These are phyloP conservation scores for Schwanniomyces polymorphus DNA, from an alignment of 805 yeast genomes.

Conservation along the genomic window DNA sequence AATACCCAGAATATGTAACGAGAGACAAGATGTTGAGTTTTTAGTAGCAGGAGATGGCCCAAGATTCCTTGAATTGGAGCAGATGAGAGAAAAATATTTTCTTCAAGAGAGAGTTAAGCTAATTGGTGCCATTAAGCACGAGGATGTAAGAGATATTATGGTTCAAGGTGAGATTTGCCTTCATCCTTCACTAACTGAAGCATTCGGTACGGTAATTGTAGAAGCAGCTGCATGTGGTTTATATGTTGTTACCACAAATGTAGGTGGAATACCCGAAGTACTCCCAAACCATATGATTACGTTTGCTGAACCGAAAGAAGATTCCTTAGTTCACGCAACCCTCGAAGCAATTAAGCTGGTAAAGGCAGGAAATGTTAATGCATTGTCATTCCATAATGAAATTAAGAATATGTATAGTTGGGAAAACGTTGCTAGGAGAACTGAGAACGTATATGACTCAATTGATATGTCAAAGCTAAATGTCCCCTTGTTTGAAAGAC, in stretches of 20 bases:
- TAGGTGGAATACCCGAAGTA: conserved; percentile 98
- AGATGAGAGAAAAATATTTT: conserved; percentile 84
- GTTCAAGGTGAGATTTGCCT: conserved; percentile 89
- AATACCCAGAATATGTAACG: conserved; percentile 77
- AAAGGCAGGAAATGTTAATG: conserved; percentile 59
- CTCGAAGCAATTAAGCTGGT: conserved; percentile 66
- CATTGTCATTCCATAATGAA: conserved; percentile 74
- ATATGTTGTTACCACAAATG: conserved; percentile 89
- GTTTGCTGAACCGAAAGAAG: conserved; percentile 86
- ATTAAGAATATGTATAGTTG: conserved; percentile 86
- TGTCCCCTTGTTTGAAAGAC: conserved; percentile 56
- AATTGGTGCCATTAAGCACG: conserved; percentile 87
- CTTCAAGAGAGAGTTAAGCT: conserved; percentile 85
- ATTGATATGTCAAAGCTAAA: conserved; percentile 40
- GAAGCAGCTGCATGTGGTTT: conserved; percentile 98
- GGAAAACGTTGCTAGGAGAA: conserved; percentile 83
- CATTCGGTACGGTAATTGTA: conserved; percentile 94
- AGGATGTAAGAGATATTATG: conserved; percentile 90
- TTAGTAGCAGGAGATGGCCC: conserved; percentile 98
- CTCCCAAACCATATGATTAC: conserved; percentile 91
- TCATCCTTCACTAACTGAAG: conserved; percentile 94
- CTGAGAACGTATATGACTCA: conserved; percentile 75
- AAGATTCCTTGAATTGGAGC: conserved; percentile 87
- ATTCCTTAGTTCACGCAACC: conserved; percentile 72
- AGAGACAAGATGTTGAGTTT: conserved; percentile 66